These are phyloP conservation scores for Singerocomus rubriflavus DNA, from an alignment of 1,284 basidiomycete genomes.

Conservation along the genomic window DNA sequence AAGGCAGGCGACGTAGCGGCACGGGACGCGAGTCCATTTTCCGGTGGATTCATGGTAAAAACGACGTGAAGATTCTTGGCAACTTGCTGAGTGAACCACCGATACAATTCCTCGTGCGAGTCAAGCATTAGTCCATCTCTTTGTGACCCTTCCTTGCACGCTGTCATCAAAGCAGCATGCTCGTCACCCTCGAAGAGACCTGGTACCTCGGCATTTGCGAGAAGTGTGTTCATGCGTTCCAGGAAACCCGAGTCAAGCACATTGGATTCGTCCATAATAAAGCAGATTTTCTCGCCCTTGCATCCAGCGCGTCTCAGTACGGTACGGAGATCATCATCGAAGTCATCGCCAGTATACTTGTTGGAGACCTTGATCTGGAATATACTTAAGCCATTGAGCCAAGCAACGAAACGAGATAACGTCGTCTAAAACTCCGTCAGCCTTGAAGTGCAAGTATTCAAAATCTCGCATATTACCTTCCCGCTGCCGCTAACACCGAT, in stretches of 20 bases:
- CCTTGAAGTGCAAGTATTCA: background rate
- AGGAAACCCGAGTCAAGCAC: conserved; percentile 98
- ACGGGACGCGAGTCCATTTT: conserved; percentile 90
- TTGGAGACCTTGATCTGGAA: conserved; percentile 99
- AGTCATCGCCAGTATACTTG: conserved; percentile 97
- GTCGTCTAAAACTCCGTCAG: conserved; percentile 69
- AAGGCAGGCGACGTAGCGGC: conserved; percentile 97
- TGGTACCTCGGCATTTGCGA: conserved; percentile 99
- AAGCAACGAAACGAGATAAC: conserved; percentile 96
- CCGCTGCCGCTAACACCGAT: conserved; percentile 98
- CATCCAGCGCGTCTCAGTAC: conserved; percentile 94
- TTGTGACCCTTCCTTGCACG: conserved; percentile 98
- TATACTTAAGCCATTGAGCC: conserved; percentile 99
- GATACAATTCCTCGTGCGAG: conserved; percentile 94
- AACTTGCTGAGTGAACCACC: conserved; percentile 97
- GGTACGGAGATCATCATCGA: conserved; percentile 94
- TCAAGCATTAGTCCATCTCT: conserved; percentile 97
- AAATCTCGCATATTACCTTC: conserved; percentile 59
- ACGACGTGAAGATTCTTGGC: conserved; percentile 96
- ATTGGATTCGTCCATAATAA: conserved; percentile 99
- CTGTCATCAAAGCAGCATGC: conserved; percentile 94
- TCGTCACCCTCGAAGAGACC: conserved; percentile 99
- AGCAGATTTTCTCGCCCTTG: conserved; percentile 99
- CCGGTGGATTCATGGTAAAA: conserved; percentile 99
- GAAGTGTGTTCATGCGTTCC: conserved; percentile 98